A percentile compares a stretch with the other conserved stretches of the same genome.
These are phyloP conservation scores for Selenicereus undatus DNA, from an alignment of 148 eudicot species.

Conservation along the genomic window DNA sequence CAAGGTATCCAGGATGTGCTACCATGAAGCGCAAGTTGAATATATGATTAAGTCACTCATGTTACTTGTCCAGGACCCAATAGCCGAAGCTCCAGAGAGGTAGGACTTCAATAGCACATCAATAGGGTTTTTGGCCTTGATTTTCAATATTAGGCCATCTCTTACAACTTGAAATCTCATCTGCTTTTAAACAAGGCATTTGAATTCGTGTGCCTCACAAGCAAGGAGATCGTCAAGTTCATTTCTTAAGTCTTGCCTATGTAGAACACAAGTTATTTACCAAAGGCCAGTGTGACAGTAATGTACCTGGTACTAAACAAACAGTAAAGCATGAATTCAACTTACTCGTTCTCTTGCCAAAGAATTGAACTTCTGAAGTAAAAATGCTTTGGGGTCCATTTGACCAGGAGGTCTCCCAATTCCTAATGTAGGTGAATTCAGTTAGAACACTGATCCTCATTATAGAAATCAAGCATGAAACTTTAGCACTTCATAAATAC, in stretches of 20 bases:
- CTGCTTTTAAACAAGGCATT: background rate
- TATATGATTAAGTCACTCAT: no score
- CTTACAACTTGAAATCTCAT: background rate
- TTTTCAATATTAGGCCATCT: background rate
- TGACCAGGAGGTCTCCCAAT: conserved; percentile 97
- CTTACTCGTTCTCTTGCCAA: conserved; percentile 73
- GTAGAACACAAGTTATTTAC: background rate
- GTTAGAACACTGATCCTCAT: conserved; percentile 5
- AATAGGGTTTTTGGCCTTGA: background rate
- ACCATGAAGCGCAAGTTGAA: no score
- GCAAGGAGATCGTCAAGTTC: background rate
- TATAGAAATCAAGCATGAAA: conserved; percentile 10
- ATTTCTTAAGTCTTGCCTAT: background rate
- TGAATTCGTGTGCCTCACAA: background rate
- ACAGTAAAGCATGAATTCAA: conserved; percentile 2
- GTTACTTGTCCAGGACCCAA: background rate
- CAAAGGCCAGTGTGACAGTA: background rate
- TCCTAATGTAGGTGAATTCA: conserved; percentile 38
- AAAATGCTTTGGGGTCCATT: conserved; percentile 97
- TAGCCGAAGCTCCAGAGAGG: background rate
- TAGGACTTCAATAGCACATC: background rate
- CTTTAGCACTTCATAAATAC: conserved; percentile 36
- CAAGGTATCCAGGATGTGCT: no score
- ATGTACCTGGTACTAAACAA: background rate
- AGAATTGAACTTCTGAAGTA: conserved; percentile 82